phyloP scores from a whole-genome alignment of 2,329 filamentous ascomycete species.

The Sporothrix dimorphospora region DNA sequence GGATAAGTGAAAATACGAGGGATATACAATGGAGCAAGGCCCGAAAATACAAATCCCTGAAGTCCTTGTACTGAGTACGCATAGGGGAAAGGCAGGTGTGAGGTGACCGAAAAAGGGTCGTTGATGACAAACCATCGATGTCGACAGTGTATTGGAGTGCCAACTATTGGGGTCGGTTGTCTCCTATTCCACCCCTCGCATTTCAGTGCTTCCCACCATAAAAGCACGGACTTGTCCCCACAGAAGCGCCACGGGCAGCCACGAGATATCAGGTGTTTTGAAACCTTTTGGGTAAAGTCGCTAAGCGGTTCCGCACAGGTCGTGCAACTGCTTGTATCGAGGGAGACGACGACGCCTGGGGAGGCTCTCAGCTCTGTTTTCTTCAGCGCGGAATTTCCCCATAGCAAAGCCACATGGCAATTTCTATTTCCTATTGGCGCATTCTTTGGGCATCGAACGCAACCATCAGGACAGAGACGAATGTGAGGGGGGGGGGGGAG shows the following conservation, averaged over 20 bases:
- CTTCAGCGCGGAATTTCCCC: slow-evolving; percentile 18
- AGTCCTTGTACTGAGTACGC: not conserved
- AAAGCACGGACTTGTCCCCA: not conserved
- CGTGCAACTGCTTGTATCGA: not conserved
- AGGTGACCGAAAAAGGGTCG: not conserved
- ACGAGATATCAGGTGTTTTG: slow-evolving; percentile 22
- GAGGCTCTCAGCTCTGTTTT: not conserved
- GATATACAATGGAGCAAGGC: not conserved
- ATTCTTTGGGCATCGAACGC: not conserved
- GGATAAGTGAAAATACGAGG: not conserved
- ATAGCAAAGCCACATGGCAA: slow-evolving; percentile 22
- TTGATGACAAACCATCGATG: not conserved
- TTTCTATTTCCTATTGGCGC: not conserved
- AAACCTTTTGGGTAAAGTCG: not conserved
- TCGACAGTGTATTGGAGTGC: not conserved
- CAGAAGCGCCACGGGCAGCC: slow-evolving; percentile 1
- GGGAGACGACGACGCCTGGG: not conserved
- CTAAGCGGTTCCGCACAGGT: not conserved
- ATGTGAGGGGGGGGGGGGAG: not conserved
- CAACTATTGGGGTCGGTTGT: not conserved
- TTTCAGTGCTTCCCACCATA: slow-evolving; percentile 2
- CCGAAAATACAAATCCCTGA: not conserved
- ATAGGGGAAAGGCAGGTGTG: not conserved
- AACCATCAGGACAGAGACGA: not conserved
- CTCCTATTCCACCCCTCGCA: slow-evolving; percentile 1